Evolutionary conservation across 805 yeast genomes (phyloP), one percentile per base, ranked within the genome.

Genomic region (Candida pseudofarinosa): DNA sequence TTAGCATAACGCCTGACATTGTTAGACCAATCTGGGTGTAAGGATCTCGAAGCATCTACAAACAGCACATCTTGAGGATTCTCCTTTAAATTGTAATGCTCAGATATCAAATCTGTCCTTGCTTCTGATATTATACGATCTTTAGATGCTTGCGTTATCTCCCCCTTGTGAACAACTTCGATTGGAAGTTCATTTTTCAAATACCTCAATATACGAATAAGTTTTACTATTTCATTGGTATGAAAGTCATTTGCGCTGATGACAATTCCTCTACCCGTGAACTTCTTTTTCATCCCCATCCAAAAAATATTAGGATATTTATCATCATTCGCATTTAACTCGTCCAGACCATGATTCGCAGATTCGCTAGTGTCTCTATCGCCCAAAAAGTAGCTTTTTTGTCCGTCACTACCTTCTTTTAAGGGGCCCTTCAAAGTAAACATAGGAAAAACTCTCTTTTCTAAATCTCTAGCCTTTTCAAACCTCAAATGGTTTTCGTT

Each of bases 161-260:
- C 48, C 1, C 48, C 48, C 8, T 41, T 30, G 19, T 48, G 51
- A 3, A 47, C 42, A 4, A 57, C 33, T 36, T 56, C 50, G 19
- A 57, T 42, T 6, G 62, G 62, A 8, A 54, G 44, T 19, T 16
- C 30, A 36, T 51, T 56, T 13, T 47, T 45, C 26, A 49, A 46
- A 3, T 38, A 45, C 3, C 59, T 47, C 18, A 57, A 45, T 4
- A 50, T 35, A 16, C 19, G 19, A 4, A 43, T 16, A 4, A 43
- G 34, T 17, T 26, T 15, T 4, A 17, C 14, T 5, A 32, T 14
- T 3, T 40, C 37, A 12, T 17, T 10, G 4, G 36, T 26, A 8
- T 38, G 41, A 16, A 17, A 14, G 10, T 34, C 39, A n/a, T 20
- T 13, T 10, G 33, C 12, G 16, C 42, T 39, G 19, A 39, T 33